phyloP scores from a whole-genome alignment of 192 early-diverging fungal species.

The Jimgerdemannia flammicorona region DNA sequence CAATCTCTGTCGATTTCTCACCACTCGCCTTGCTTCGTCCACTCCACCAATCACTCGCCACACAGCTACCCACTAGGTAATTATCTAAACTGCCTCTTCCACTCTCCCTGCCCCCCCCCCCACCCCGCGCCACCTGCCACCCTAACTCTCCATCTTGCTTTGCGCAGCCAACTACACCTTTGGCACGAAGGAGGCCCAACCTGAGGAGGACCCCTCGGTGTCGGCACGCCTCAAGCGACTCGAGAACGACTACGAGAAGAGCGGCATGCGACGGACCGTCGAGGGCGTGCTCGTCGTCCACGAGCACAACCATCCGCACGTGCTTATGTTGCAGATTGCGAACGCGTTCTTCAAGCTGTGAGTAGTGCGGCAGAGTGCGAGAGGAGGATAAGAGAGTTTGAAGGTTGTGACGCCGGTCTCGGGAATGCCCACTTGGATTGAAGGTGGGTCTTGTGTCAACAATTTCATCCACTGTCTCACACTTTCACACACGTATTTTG shows the following conservation, averaged over 20 bases:
- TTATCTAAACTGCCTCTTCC: neutral
- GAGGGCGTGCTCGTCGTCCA: constrained; percentile 75
- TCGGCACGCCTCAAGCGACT: constrained; percentile 56
- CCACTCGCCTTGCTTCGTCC: neutral
- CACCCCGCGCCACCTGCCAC: too few species aligned
- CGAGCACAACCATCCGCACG: constrained; percentile 77
- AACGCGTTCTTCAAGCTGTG: constrained; percentile 75
- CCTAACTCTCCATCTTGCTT: too few species aligned
- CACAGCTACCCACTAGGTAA: neutral
- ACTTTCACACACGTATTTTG: too few species aligned
- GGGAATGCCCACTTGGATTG: too few species aligned
- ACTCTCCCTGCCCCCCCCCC: too few species aligned
- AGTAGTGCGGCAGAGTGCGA: too few species aligned
- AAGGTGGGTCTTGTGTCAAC: too few species aligned
- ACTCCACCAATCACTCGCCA: neutral
- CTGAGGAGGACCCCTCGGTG: constrained; percentile 59
- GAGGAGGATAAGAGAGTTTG: neutral
- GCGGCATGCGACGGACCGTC: constrained; percentile 66
- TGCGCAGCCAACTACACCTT: constrained; percentile 65
- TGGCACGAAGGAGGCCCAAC: constrained; percentile 70
- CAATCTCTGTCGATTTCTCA: neutral
- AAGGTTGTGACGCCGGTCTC: too few species aligned
- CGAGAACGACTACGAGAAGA: constrained; percentile 57
- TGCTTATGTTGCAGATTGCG: constrained; percentile 73
- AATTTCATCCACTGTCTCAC: too few species aligned